Percentiles rank a stretch among this genome's conserved stretches.
Evolutionary conservation across 2,329 filamentous ascomycete genomes (phyloP).

Genomic region (Nemania sp.): DNA sequence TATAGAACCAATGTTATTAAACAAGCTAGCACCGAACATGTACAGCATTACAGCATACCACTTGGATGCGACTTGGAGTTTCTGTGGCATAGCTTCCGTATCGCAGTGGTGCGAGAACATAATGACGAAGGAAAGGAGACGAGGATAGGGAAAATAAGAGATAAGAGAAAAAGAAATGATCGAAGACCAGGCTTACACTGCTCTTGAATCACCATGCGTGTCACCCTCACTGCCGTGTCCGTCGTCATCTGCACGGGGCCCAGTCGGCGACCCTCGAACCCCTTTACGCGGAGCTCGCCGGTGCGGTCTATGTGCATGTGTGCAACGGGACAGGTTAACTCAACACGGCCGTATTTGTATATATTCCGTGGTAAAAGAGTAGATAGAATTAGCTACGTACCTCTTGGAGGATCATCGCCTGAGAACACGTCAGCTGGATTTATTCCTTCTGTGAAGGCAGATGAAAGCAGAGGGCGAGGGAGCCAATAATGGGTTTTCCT

Average conservation of each 20-base stretch:
- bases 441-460: neutral
- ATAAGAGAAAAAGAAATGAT: neutral
- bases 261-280: slow-evolving; percentile 83
- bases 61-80: no score
- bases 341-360: no score
- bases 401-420: slow-evolving; percentile 93
- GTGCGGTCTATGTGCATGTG: slow-evolving; percentile 75
- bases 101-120: no score
- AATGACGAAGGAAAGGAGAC: no score
- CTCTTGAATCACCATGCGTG: slow-evolving; percentile 83
- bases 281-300: slow-evolving; percentile 92
- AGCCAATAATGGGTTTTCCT: neutral
- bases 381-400: slow-evolving; percentile 51
- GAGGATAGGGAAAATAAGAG: neutral
- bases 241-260: slow-evolving; percentile 98
- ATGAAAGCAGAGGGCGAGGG: neutral
- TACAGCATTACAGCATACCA: no score
- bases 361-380: no score
- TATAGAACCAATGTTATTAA: neutral
- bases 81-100: no score
- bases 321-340: no score
- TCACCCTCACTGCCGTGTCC: slow-evolving; percentile 93
- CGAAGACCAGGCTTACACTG: slow-evolving; percentile 61
- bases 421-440: slow-evolving; percentile 13
- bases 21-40: no score